Evolutionary conservation across 208 protist species (phyloP).

Genomic region (Leishmania aethiopica): DNA sequence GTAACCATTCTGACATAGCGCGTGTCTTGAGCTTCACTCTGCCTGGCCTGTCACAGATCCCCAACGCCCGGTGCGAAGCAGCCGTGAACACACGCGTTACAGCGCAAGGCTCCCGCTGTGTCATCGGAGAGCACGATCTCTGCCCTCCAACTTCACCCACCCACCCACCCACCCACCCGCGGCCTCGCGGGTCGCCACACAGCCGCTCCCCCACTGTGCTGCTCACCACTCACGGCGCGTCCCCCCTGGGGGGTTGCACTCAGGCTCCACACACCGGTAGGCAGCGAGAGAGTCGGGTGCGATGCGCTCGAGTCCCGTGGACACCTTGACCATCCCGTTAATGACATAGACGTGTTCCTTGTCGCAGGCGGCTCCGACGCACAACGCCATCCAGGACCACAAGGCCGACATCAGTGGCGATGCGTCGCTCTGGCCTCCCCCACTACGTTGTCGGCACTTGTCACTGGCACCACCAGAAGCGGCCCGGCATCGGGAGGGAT

Average conservation of each 20-base stretch:
- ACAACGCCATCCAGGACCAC: not conserved
- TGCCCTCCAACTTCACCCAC: not conserved
- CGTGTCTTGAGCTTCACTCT: not conserved
- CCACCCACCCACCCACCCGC: not conserved
- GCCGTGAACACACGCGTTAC: not conserved
- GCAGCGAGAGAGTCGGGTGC: too few relatives aligned
- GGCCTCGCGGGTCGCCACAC: not conserved
- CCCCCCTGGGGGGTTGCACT: not conserved
- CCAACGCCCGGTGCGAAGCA: not conserved
- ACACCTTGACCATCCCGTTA: not conserved
- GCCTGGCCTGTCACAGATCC: not conserved
- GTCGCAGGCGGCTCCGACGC: not conserved
- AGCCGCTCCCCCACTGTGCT: not conserved
- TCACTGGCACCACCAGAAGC: not conserved
- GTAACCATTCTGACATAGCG: not conserved
- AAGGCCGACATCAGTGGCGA: not conserved
- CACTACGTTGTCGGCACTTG: not conserved
- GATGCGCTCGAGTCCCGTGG: not conserved
- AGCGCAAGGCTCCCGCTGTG: not conserved
- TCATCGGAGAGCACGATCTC: not conserved
- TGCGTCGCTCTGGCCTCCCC: not conserved
- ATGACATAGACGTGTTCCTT: not conserved
- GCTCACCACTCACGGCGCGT: not conserved
- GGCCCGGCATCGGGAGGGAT: not conserved
- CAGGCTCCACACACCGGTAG: not conserved